These are phyloP conservation scores for Gyrodon lividus DNA, from an alignment of 768 basidiomycete genomes.

Conservation along the genomic window DNA sequence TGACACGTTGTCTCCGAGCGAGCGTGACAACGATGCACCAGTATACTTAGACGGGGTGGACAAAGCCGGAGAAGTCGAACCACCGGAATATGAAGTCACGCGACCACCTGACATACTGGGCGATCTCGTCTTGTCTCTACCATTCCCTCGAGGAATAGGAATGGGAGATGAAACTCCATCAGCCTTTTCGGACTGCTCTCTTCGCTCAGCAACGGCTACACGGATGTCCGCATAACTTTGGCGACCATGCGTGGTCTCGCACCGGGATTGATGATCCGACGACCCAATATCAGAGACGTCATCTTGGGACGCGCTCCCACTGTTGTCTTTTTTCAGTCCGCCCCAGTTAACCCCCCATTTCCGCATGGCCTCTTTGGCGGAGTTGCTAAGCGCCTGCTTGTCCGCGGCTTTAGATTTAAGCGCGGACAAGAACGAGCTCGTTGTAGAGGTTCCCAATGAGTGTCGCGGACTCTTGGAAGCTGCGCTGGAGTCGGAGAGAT, in stretches of 20 bases:
- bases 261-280: constrained; percentile 34
- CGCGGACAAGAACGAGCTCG: constrained; percentile 70
- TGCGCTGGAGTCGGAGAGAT: constrained; percentile 33
- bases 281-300: constrained; percentile 44
- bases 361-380: constrained; percentile 85
- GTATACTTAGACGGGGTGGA: constrained; percentile 21
- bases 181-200: constrained; percentile 33
- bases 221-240: constrained; percentile 73
- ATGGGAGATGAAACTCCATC: constrained; percentile 33
- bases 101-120: constrained; percentile 26
- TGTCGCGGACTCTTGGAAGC: constrained; percentile 39
- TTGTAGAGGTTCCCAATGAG: constrained; percentile 37
- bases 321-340: constrained; percentile 54
- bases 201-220: constrained; percentile 71
- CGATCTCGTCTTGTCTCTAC: constrained; percentile 25
- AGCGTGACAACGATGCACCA: constrained; percentile 38
- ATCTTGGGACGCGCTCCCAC: constrained; percentile 32
- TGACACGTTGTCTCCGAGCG: constrained; percentile 28
- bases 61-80: constrained; percentile 24
- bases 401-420: constrained; percentile 76
- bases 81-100: constrained; percentile 24
- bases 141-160: constrained; percentile 28
- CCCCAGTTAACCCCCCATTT: constrained; percentile 91
- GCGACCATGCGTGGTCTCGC: constrained; percentile 42
- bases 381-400: constrained; percentile 82